Percentiles rank a stretch among this genome's conserved stretches.
These are phyloP conservation scores for Cyberlindnera amylophila DNA, from an alignment of 805 yeast genomes.

Conservation along the genomic window DNA sequence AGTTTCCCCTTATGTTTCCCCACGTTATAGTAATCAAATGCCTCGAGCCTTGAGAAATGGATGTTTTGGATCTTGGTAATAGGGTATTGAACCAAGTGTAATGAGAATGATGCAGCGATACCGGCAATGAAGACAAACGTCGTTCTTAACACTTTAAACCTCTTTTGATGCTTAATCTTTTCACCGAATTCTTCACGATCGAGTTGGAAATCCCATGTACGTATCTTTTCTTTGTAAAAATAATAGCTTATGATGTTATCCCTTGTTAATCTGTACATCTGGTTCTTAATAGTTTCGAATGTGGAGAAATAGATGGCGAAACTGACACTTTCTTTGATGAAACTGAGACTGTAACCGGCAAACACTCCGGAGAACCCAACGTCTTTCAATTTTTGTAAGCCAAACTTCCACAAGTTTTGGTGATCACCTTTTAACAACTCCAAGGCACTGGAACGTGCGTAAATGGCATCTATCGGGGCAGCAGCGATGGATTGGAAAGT, in stretches of 20 bases:
- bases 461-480: slow-evolving; percentile 90
- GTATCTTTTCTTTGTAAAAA: slow-evolving; percentile 34
- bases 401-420: slow-evolving; percentile 75
- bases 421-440: slow-evolving; percentile 68
- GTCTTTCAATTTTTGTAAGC: slow-evolving; percentile 59
- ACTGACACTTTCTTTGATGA: slow-evolving; percentile 74
- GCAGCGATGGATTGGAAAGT: slow-evolving; percentile 85
- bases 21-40: slow-evolving; percentile 58
- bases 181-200: slow-evolving; percentile 23
- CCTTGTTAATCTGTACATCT: slow-evolving; percentile 49
- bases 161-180: slow-evolving; percentile 26
- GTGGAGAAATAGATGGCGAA: slow-evolving; percentile 82
- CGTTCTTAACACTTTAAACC: slow-evolving; percentile 52
- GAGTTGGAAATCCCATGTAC: slow-evolving; percentile 25
- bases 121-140: slow-evolving; percentile 79
- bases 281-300: slow-evolving; percentile 75
- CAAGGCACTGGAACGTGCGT: slow-evolving; percentile 72
- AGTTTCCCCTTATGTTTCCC: slow-evolving; percentile 12
- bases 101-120: slow-evolving; percentile 74
- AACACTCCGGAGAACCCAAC: slow-evolving; percentile 82
- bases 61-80: slow-evolving; percentile 73
- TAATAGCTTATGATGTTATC: slow-evolving; percentile 41
- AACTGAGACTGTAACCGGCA: slow-evolving; percentile 81
- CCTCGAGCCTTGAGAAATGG: slow-evolving; percentile 75
- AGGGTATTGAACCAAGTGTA: slow-evolving; percentile 82